Evolutionary conservation across 148 eudicot genomes (phyloP).

Genomic region (Amaranthus hypochondriacus): DNA sequence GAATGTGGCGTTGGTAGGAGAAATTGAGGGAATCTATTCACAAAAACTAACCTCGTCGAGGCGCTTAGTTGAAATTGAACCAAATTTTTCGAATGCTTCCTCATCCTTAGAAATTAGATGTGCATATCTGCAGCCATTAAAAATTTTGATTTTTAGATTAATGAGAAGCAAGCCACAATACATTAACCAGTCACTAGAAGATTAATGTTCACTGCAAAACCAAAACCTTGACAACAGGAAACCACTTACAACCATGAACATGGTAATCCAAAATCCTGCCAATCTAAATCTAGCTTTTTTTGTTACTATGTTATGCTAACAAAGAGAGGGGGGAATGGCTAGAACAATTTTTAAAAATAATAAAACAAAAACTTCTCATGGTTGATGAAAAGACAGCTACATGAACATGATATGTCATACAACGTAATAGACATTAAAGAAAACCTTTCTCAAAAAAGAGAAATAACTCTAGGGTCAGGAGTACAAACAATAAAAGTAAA

Average conservation of each 20-base stretch:
- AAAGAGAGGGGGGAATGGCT: background rate
- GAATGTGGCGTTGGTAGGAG: too few species aligned
- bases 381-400: background rate
- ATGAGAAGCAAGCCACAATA: background rate
- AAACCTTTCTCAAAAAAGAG: background rate
- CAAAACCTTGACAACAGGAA: background rate
- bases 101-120: slow-evolving; percentile 95
- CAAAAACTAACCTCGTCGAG: slow-evolving; percentile 74
- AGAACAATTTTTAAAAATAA: background rate
- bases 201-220: background rate
- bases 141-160: background rate
- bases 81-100: slow-evolving; percentile 76
- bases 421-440: background rate
- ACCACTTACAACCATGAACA: background rate
- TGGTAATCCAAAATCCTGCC: background rate
- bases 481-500: background rate
- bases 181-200: background rate
- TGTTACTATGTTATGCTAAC: background rate
- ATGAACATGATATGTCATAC: background rate
- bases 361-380: background rate
- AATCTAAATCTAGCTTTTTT: background rate
- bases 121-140: slow-evolving; percentile 58
- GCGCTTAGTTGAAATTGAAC: slow-evolving; percentile 57
- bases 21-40: too few species aligned
- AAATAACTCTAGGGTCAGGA: background rate